Base-by-base conservation (phyloP, 495 filamentous ascomycete species). In the Terfezia claveryi region DNA sequence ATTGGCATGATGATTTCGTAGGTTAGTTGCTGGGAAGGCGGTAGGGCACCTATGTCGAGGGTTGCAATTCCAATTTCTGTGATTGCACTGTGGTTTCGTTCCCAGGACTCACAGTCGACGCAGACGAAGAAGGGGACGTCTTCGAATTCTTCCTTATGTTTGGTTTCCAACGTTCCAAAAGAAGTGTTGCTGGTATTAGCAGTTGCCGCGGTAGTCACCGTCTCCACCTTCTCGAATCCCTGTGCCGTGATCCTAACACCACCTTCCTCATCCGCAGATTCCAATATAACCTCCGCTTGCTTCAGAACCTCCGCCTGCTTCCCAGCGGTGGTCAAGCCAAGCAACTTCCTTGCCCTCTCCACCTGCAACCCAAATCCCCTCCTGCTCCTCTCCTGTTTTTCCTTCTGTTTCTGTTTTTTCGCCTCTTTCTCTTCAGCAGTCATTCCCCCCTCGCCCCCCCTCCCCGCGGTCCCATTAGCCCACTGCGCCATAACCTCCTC, bases 1-100 rank as follows among this genome's bases (percentile, higher is more conserved):
- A 71, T 63, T 0, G 68, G 59, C 10, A 74, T 70, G 17, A 66
- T 59, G 2, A 54, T 57, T 10, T 60, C 57, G 23, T 89, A 88
- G 87, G 56, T 78, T 71, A 49, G 55, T 9, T 4, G 12, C 4
- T 20, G 14, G 41, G 17, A 46, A 14, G 41, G 4, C 50, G 57
- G 63, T 23, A 78, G 68, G 10, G 67, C 58, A 4, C 82, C 86
- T 5, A 20, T 46, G 67, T 98, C 91, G 20, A 98, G 76, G 10
- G 75, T 78, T 9, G 85, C 80, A 51, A 98, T 72, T 37, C 91
- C 91, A 54, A 98, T 72, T 64, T 98, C 91, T 4, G 87, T 93
- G 57, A 95, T 70, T 2, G 73, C 61, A 50, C 69, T 67, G 4
- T 73, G 71, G 54, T 77, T 68, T 27, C 65, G 63, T 67, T 96